phyloP scores from a whole-genome alignment of 805 yeast genomes.

The Barnettozyma botsteinii region DNA sequence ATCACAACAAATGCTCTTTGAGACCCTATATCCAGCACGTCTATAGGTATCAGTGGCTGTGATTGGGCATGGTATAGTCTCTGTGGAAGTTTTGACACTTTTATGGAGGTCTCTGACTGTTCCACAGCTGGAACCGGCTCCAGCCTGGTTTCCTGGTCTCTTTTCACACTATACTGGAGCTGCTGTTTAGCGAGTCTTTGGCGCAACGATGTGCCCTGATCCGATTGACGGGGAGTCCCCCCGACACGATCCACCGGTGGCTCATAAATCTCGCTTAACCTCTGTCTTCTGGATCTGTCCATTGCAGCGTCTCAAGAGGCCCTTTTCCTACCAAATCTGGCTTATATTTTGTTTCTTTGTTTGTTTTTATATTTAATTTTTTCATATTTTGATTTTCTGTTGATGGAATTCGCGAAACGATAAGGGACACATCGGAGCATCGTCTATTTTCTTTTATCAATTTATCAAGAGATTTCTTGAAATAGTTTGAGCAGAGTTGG shows the following conservation, averaged over 20 bases:
- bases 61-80: conserved; percentile 4
- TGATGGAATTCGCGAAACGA: not conserved
- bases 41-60: conserved; percentile 53
- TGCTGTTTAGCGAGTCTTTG: conserved; percentile 16
- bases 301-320: conserved; percentile 6
- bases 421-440: too few species aligned
- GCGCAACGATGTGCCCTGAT: conserved; percentile 7
- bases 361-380: not conserved
- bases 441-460: too few species aligned
- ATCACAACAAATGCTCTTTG: conserved; percentile 69
- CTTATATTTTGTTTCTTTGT: not conserved
- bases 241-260: conserved; percentile 15
- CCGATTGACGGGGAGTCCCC: too few species aligned
- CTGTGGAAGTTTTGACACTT: conserved; percentile 7
- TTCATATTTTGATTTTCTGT: too few species aligned
- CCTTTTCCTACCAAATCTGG: too few species aligned
- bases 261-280: conserved; percentile 25
- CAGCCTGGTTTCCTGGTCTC: not conserved
- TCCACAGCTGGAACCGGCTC: conserved; percentile 1
- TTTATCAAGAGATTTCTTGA: not conserved
- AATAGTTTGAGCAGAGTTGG: too few species aligned
- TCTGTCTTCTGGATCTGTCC: conserved; percentile 28
- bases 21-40: conserved; percentile 63
- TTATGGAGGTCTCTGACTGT: conserved; percentile 2
- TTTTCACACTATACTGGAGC: conserved; percentile 8